These are phyloP conservation scores for Mycogone perniciosa DNA, from an alignment of 2,329 filamentous ascomycete genomes.

Conservation along the genomic window DNA sequence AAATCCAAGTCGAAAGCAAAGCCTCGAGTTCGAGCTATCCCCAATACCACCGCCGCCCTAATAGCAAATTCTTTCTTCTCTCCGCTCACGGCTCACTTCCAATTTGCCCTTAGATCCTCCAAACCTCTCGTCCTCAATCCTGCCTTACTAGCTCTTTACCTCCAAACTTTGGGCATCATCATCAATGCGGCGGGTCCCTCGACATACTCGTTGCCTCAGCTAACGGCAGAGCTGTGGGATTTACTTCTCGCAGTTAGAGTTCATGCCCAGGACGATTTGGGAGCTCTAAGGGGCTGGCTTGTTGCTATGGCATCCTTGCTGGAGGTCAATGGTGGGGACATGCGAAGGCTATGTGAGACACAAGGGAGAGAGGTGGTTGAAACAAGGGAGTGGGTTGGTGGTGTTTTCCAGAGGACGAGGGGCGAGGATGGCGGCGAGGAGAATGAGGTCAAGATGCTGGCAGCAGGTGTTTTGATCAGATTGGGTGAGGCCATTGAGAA, in stretches of 20 bases:
- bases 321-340: conserved; percentile 71
- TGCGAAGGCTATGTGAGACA: conserved; percentile 64
- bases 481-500: conserved; percentile 75
- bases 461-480: conserved; percentile 70
- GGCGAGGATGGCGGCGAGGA: conserved; percentile 58
- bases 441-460: conserved; percentile 70
- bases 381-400: conserved; percentile 77
- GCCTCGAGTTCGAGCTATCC: conserved; percentile 49
- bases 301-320: conserved; percentile 74
- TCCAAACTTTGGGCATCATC: conserved; percentile 80
- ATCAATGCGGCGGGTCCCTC: conserved; percentile 78
- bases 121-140: conserved; percentile 64
- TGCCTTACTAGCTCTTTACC: conserved; percentile 67
- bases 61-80: conserved; percentile 77
- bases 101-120: conserved; percentile 49
- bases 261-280: conserved; percentile 52
- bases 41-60: conserved; percentile 72
- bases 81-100: conserved; percentile 76
- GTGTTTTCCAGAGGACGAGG: conserved; percentile 60
- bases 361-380: conserved; percentile 75
- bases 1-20: conserved; percentile 29
- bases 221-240: conserved; percentile 80
- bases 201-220: conserved; percentile 66
- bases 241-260: conserved; percentile 67
- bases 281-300: conserved; percentile 66